These are phyloP conservation scores for Dionaea muscipula DNA, from an alignment of 179 eudicot genomes.

Conservation along the genomic window DNA sequence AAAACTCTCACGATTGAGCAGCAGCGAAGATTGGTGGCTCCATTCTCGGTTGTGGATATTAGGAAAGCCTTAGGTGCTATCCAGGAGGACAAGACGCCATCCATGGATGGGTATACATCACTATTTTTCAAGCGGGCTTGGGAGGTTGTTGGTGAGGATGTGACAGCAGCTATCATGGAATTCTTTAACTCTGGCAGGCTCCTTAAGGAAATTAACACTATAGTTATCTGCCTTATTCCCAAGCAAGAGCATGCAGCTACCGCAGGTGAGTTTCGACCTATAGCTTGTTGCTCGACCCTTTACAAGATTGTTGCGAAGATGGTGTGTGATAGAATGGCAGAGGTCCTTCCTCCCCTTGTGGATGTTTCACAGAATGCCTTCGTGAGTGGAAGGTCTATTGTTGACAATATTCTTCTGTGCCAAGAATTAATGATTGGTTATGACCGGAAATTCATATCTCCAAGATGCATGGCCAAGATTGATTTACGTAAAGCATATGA, in stretches of 20 bases:
- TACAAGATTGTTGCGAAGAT: not conserved
- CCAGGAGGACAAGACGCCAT: not conserved
- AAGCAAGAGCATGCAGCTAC: not conserved
- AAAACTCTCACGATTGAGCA: too few relatives aligned
- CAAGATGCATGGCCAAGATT: not conserved
- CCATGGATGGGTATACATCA: not conserved
- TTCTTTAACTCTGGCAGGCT: not conserved
- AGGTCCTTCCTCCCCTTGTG: not conserved
- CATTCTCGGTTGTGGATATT: not conserved
- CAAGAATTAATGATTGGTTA: not conserved
- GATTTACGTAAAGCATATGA: not conserved
- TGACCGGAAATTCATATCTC: not conserved
- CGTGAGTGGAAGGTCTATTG: not conserved
- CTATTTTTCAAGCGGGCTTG: not conserved
- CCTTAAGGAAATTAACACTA: not conserved
- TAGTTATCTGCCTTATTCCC: not conserved
- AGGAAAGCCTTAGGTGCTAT: not conserved
- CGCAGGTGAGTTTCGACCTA: not conserved
- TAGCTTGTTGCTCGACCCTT: not conserved
- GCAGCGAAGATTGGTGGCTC: too few relatives aligned
- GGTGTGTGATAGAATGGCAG: not conserved
- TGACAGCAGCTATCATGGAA: not conserved
- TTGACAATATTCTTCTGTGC: not conserved
- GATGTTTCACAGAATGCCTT: not conserved
- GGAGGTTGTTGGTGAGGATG: not conserved